Evolutionary conservation across 495 filamentous ascomycete genomes (phyloP).

Genomic region (Penicillium fimorum): DNA sequence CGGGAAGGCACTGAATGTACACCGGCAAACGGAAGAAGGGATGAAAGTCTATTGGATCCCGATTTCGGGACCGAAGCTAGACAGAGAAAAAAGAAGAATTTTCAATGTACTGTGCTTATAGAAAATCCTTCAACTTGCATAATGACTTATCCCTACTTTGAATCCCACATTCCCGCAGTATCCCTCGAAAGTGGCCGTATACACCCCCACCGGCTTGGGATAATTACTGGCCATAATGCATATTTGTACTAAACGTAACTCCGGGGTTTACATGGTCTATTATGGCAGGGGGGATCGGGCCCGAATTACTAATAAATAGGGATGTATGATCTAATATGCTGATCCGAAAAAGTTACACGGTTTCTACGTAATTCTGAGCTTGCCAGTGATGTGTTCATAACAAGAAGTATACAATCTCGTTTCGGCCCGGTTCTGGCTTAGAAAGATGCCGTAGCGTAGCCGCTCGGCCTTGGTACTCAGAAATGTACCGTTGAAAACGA

Average conservation of each 20-base stretch:
- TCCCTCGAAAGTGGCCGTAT: background rate
- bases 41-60: conserved; percentile 3
- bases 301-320: background rate
- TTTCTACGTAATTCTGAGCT: background rate
- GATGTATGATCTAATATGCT: background rate
- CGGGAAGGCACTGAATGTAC: background rate
- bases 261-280: background rate
- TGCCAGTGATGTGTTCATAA: background rate
- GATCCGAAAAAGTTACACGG: background rate
- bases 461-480: background rate
- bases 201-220: background rate
- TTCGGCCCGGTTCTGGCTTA: conserved; percentile 3
- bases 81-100: background rate
- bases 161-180: background rate
- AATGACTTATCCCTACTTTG: background rate
- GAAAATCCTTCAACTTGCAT: background rate
- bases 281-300: background rate
- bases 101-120: background rate
- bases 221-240: background rate
- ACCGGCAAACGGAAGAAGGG: conserved; percentile 3
- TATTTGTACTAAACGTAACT: conserved; percentile 4
- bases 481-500: too few species aligned
- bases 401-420: background rate
- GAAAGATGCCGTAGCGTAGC: background rate
- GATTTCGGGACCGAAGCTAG: background rate